Base-by-base conservation (phyloP, 768 basidiomycete species). In the Tulasnella sp. region DNA sequence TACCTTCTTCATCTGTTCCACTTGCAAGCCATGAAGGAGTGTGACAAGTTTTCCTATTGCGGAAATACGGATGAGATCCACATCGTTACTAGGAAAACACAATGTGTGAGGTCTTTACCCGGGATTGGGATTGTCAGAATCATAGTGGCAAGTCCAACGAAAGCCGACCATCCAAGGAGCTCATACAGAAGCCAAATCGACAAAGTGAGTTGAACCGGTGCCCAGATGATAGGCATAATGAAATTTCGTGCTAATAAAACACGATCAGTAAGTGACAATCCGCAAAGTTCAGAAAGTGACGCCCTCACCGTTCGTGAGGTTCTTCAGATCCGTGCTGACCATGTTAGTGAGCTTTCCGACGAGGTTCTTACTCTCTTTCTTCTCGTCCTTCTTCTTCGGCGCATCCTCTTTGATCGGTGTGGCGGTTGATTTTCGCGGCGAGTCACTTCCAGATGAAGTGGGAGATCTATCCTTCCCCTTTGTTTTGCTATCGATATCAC, bases 311-410 rank as follows among this genome's bases (percentile, higher is more conserved):
- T 73, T 70, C 11, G 70, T 65, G 29, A 74, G 67, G 56, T 73
- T 70, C 19, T 69, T 68, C 17, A 79, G 65, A 68, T 90, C 87
- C 1, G 82, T 81, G 7, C 85, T 81, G 38, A 86, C 78, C 5
- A 88, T 70, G 56, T 87, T 89, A 68, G 84, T 89, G 67, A 90
- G 82, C 66, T 80, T 85, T 11, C 88, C 87, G 38, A 81, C 78
- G 19, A 86, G 69, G 65, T 83, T 82, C 8, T 70, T 71, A 11
- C 70, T 66, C 49, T 70, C 70, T 41, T 66, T 61, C 51, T 22
- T 21, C 2, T 49, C 38, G 22, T 15, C 17, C 12, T 54, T 38
- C 12, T 54, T 38, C 34, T 38, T 38, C 15, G 34, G 7, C 15
- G 34, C 7, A 15, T 38, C 34, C 34, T 15, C 34, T 7, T 38